Evolutionary conservation across 176 grass and related monocot species (phyloP), one percentile per base, ranked within the genome.

Genomic region (Raddia distichophylla): DNA sequence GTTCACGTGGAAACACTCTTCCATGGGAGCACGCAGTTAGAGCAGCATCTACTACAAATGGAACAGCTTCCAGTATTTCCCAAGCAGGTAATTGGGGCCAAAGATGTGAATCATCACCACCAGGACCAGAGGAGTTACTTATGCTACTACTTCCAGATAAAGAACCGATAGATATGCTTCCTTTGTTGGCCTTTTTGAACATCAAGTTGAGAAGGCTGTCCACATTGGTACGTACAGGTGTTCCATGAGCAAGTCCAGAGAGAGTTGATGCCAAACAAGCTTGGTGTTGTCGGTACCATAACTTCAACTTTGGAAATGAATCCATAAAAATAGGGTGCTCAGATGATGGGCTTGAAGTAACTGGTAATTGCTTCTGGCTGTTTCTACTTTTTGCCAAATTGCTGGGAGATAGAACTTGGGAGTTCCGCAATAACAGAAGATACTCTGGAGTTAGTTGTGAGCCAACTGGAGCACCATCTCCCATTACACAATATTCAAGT

Each of bases 231-330:
- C 89, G 92, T 32, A 99, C 93, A 50, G 96, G 92, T 74, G 90
- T 93, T 13, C 90, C 93, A 80, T 93, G 88, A 72, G 90, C 88
- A 76, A 95, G 88, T 53, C 96, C 96, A 80, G 90, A 95, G 77
- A 99, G 92, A 73, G 96, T 95, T 73, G 96, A 99, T 37, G 96
- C 96, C 75, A 99, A 80, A 85, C 96, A 99, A 88, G 96, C 96
- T 87, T 99, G 96, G 78, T 99, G 93, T 58, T 95, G 96, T 72
- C 82, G 79, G 47, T 99, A 93, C 96, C 96, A 99, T 56, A 89
- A 71, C 67, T 95, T 95, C 77, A 99, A 88, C 86, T 99, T 99
- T 27, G 91, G 96, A 86, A 99, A 99, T 2, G 86, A 95, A 86
- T 99, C 93, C 55, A 99, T 86, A 86, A 95, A 98, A 78, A 99